These are phyloP conservation scores for Avena eriantha DNA, from an alignment of 176 grass and related monocot genomes.

Conservation along the genomic window DNA sequence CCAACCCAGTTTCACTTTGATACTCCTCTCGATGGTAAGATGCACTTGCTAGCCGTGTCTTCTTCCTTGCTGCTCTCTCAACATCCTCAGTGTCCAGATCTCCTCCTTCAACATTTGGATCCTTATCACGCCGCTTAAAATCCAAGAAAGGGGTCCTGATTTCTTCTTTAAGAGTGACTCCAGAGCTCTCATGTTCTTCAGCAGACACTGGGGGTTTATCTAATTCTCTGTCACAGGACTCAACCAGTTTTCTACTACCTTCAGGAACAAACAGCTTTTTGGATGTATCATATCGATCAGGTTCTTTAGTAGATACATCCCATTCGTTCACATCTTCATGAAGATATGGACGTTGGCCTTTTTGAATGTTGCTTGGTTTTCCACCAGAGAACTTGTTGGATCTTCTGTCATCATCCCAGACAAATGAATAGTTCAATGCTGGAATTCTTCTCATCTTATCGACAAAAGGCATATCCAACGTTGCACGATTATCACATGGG, in stretches of 20 bases:
- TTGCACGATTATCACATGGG: constrained; percentile 20
- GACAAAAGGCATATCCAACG: constrained; percentile 13
- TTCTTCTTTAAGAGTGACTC: constrained; percentile 30
- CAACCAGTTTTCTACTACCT: constrained; percentile 19
- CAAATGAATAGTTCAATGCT: constrained; percentile 36
- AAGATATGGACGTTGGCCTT: constrained; percentile 10
- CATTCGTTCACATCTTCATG: constrained; percentile 29
- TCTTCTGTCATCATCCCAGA: constrained; percentile 37
- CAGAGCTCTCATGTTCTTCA: constrained; percentile 41
- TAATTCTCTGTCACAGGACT: constrained; percentile 32
- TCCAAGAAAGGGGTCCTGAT: constrained; percentile 34
- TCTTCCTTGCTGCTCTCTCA: constrained; percentile 46
- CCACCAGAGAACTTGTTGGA: constrained; percentile 21
- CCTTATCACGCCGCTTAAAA: constrained; percentile 33
- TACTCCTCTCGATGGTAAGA: constrained; percentile 45
- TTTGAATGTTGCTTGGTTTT: constrained; percentile 30
- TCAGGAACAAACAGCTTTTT: constrained; percentile 39
- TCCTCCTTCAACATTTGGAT: constrained; percentile 30
- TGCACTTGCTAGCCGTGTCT: constrained; percentile 36
- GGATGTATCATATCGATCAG: constrained; percentile 28
- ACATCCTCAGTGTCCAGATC: constrained; percentile 29
- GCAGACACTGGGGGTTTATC: background rate
- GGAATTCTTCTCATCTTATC: constrained; percentile 21
- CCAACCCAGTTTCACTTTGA: constrained; percentile 27
- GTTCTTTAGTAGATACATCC: constrained; percentile 29